Base-by-base conservation (phyloP, 768 basidiomycete genomes). In the Boletus rubescentipes region DNA sequence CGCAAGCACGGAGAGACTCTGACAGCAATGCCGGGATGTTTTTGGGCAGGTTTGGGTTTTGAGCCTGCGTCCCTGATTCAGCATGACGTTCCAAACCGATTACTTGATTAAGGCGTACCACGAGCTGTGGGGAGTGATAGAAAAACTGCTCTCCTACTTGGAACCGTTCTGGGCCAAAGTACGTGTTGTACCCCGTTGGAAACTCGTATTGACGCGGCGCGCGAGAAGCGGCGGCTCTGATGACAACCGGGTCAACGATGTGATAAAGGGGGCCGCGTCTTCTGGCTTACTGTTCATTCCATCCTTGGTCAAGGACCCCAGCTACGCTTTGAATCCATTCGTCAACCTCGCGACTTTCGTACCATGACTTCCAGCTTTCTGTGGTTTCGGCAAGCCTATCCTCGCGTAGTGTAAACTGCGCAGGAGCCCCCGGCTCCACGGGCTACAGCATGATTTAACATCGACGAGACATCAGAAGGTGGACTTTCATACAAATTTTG, bases 291-390 rank as follows among this genome's bases (percentile, higher is more conserved):
- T 91, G 86, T 36, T 95, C 93, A 61, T 92, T 92, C 87, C 91
- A 95, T 10, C 86, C 86, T 58, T 87, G 86, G 45, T 92, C 88
- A 29, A 89, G 75, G n/a, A 96, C 87, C 29, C 89, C 91, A 5
- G 85, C 89, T 32, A 91, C 84, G 60, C 85, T 86, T 69, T 95
- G 93, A 54, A 92, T 81, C 93, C 96, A 98, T 69, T 93, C 91
- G 39, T 99, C 96, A 2, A 95, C 86, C 64, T 98, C 93, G 38
- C 82, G 79, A 21, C 72, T 70, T 71, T 96, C 87, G 21, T 86
- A 86, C 86, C 92, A 96, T 21, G 71, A 65, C 45, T 80, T 81
- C 91, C 95, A 98, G 52, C 81, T 87, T 6, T 85, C 79, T 0
- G 94, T 93, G 1, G 91, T 93, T 10, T 80, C 80, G 1, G 79